Evolutionary conservation across 495 filamentous ascomycete species (phyloP), one percentile per base, ranked within the genome.

Genomic region (Usnea hakonensis): DNA sequence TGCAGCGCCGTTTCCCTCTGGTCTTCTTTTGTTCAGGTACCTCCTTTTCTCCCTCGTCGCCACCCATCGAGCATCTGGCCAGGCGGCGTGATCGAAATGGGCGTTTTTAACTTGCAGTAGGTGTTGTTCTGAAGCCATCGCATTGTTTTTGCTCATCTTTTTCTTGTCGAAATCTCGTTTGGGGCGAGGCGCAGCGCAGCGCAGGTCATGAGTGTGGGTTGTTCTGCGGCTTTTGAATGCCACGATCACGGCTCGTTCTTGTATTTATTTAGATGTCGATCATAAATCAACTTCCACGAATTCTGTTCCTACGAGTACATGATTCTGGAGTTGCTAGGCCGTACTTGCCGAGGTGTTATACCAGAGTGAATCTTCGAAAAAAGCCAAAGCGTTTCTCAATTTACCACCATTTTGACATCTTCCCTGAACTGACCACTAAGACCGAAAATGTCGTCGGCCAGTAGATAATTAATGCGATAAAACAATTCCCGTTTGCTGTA

Each of bases 211-310:
- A 19, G 26, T 30, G 21, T 50, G 48, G 17, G 48, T 14, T 19
- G 28, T 14, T 52, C 13, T 52, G 28, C 48, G n/a, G n/a, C 48
- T 52, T 57, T 40, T 5, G 5, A 32, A 32, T 52, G 28, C 28
- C 28, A 32, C 32, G 48, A 52, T 9, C 48, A 52, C 14, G 28
- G 48, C 48, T 32, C 16, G 19, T 30, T 57, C 44, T n/a, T 48
- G 38, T 57, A 53, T 62, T 28, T 60, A 60, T 10, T 57, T 62
- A 62, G 60, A 56, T 50, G 46, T 62, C 40, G 54, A 62, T 40
- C 57, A 62, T 62, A 41, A 62, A 62, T 50, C 38, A 56, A 62
- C 6, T 19, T 52, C 2, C 6, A 62, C 30, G 54, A 57, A 46
- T 62, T 54, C n/a, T n/a, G n/a, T n/a, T n/a, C 32, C 17, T 55